Base-by-base conservation (phyloP, 495 filamentous ascomycete genomes). In the Penicillium angulare region DNA sequence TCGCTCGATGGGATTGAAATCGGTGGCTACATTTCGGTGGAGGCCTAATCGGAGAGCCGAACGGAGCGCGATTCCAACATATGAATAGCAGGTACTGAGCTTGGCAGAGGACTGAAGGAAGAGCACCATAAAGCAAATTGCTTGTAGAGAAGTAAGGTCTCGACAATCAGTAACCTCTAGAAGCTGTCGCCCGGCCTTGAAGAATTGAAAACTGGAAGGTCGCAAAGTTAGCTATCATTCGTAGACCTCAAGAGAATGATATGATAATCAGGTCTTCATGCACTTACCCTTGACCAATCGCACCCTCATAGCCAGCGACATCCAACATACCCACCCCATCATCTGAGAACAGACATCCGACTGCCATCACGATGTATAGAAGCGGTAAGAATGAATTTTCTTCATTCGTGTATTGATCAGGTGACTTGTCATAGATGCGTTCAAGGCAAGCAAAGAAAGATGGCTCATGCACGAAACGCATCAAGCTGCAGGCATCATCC, bases 41-140 rank as follows among this genome's bases (percentile, higher is more conserved):
- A 97, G 76, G 10, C 92, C 92, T 75, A 97, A 84, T 10, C 90
- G 84, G 7, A 96, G 66, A 15, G 90, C 84, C 7, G 91, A 92
- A 32, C 90, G 85, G 20, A 96, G 75, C 12, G 90, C 92, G 52
- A 97, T 90, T 17, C 91, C 92, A 42, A 97, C 79, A 67, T 93
- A 95, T 0, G 91, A 88, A 66, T 96, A 97, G 65, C 92, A 97
- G 17, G 88, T 93, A 58, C 88, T 92, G 45, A 97, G 74, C 60
- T 93, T 91, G 6, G 91, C 89, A 13, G 93, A 90, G 0, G 87
- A 89, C 50, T 97, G 92, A 1, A 97, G 76, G 63, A 96, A 97
- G 1, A 96, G 72, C 34, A 96, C 87, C 87, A 96, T 95, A 72
- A 90, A 95, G 21, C 95, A 74, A 22, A 97, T 82, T 1, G 88